Percentiles rank a stretch among this genome's conserved stretches.
These are phyloP conservation scores for Delonix regia DNA, from an alignment of 306 rosid genomes.

Conservation along the genomic window DNA sequence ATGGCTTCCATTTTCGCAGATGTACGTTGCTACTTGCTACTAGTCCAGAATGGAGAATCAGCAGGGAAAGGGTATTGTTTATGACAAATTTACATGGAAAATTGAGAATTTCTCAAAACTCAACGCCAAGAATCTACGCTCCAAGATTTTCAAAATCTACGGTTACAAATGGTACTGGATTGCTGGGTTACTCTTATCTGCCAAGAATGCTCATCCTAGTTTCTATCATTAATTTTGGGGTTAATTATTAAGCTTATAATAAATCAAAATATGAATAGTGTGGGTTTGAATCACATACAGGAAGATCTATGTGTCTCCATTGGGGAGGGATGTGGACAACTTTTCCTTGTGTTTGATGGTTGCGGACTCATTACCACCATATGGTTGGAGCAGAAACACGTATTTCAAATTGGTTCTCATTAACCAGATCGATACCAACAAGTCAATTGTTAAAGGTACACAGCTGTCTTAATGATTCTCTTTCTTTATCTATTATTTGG, in stretches of 20 bases:
- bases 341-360: slow-evolving; percentile 41
- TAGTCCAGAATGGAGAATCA: slow-evolving; percentile 31
- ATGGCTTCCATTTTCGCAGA: not conserved
- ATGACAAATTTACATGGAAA: slow-evolving; percentile 39
- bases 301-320: slow-evolving; percentile 37
- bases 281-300: slow-evolving; percentile 12
- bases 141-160: slow-evolving; percentile 38
- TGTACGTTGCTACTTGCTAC: not conserved
- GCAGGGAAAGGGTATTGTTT: not conserved
- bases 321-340: slow-evolving; percentile 38
- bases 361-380: slow-evolving; percentile 43
- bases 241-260: no score
- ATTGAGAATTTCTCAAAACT: slow-evolving; percentile 42
- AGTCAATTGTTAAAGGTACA: slow-evolving; percentile 38
- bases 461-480: not conserved
- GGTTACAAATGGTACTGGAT: slow-evolving; percentile 39
- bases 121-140: slow-evolving; percentile 35
- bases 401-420: slow-evolving; percentile 38
- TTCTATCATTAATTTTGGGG: not conserved
- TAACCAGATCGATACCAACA: slow-evolving; percentile 34
- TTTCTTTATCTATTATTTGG: not conserved
- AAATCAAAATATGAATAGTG: not conserved
- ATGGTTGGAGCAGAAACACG: slow-evolving; percentile 45
- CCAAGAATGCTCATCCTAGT: not conserved
- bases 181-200: no score